Evolutionary conservation across 2,329 filamentous ascomycete genomes (phyloP), one percentile per base, ranked within the genome.

Genomic region (Ceratocystis colombiana): DNA sequence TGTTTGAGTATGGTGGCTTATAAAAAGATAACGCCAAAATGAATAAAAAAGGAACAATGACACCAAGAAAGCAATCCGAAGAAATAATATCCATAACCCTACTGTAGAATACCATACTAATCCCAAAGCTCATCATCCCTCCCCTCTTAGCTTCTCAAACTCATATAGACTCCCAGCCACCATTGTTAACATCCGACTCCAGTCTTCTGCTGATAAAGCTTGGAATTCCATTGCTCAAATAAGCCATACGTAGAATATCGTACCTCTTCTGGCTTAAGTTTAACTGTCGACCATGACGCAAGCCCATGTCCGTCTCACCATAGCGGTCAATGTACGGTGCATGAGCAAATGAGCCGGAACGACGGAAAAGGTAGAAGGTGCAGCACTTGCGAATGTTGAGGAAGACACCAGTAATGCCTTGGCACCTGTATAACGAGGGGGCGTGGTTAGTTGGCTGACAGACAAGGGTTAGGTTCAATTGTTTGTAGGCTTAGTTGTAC

Each of bases 331-430:
- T 87, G 75, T 97, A 99, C 0, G 94, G 94, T 3, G 94, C 93
- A 53, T 87, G 83, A 69, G 88, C 87, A 79, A 88, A 99, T 30
- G 88, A 91, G 48, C 94, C 94, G 61, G 89, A 88, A 41, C 81
- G 79, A 68, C 87, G 85, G 76, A 96, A 91, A 66, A 96, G 79
- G 75, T 96, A 96, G 68, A 96, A 84, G 50, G 96, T 86, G 71
- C 88, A 90, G 77, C 95, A 97, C 78, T 97, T 97, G 70, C 94
- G 88, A 71, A 99, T 93, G 75, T 96, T 96, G 75, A 99, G 88
- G 78, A 95, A 97, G 44, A 96, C 79, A n/a, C 94, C 94, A 61
- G 96, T 86, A 71, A 90, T 91, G 69, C 86, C 84, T 73, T 94
- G 91, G 75, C 93, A 97, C 71, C 90, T 95, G 70, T 61, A 69